Evolutionary conservation across 441 rosid species (phyloP), one percentile per base, ranked within the genome.

Genomic region (Aquilaria agallochum): DNA sequence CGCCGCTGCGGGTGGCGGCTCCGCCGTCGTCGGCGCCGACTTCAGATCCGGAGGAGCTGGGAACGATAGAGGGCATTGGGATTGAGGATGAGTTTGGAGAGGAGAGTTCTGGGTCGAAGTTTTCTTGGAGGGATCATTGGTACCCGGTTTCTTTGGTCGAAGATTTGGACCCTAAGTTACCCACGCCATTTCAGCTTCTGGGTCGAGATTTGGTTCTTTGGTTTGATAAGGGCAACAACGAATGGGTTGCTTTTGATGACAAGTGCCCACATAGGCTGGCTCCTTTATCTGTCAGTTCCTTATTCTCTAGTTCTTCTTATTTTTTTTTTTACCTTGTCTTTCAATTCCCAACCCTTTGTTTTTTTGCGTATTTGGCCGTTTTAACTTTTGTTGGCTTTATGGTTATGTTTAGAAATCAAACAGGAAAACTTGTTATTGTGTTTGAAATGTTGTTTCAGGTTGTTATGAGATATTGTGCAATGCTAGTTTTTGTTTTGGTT

Each of bases 211-310:
- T 88, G 20, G 97, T 86, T 68, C 78, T 91, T 53, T 91, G 96
- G 97, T 86, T 84, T 57, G 97, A 91, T 58, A 67, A 66, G 47
- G 72, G 73, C 15, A 69, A 60, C 33, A 80, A 77, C 50, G 74
- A 83, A 66, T 91, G 97, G 97, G 80, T 83, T 52, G 92, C 92
- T 60, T 83, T 91, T 57, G 97, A 91, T 79, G 97, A 91, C 40
- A 83, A 84, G 40, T 88, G 96, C 63, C 96, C 96, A 46, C 97
- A 91, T 56, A 81, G 97, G 9, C 96, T 88, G 2, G 97, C 97
- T 74, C 96, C 97, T 14, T 51, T 91, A 59, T 87, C 97, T 48
- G 97, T 91, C 76, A 72, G 74, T 71, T 30, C 55, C 42, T 36
- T 36, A 33, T 66, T 69, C 70, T 14, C 44, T 72, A 36, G 7